Conservation (phyloP, 2,329 filamentous ascomycete genomes). For the Capronia epimyces region DNA sequence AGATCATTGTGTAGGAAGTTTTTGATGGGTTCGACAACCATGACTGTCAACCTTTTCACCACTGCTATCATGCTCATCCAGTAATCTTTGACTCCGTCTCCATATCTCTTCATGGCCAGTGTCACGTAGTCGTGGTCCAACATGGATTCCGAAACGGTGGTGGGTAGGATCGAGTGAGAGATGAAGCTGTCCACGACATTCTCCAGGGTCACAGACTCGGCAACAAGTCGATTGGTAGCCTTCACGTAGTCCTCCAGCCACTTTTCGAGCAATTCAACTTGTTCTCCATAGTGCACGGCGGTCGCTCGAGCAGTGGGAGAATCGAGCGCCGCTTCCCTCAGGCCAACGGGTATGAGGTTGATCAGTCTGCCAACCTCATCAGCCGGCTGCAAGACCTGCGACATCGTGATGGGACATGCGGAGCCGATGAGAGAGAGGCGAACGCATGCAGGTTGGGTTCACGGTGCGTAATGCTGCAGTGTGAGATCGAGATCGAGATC, state of each 20-base stretch:
- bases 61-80: constrained; percentile 71
- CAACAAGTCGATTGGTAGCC: constrained; percentile 56
- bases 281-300: constrained; percentile 78
- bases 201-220: constrained; percentile 69
- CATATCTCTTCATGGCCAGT: constrained; percentile 75
- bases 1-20: constrained; percentile 73
- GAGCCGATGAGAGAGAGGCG: not conserved
- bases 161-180: constrained; percentile 66
- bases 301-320: constrained; percentile 92
- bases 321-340: constrained; percentile 94
- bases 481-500: too few relatives aligned
- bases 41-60: constrained; percentile 69
- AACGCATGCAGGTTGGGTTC: not conserved
- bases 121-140: constrained; percentile 95
- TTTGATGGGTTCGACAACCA: constrained; percentile 75
- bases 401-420: constrained; percentile 1
- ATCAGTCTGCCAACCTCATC: constrained; percentile 41
- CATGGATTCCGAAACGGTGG: constrained; percentile 70
- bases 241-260: constrained; percentile 76
- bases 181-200: constrained; percentile 72
- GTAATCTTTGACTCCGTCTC: constrained; percentile 80
- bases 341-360: constrained; percentile 62
- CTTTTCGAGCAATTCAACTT: constrained; percentile 82
- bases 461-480: not conserved
- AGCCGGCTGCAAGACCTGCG: constrained; percentile 15